phyloP scores from a whole-genome alignment of 306 rosid genomes.

The Dryas drummondii region DNA sequence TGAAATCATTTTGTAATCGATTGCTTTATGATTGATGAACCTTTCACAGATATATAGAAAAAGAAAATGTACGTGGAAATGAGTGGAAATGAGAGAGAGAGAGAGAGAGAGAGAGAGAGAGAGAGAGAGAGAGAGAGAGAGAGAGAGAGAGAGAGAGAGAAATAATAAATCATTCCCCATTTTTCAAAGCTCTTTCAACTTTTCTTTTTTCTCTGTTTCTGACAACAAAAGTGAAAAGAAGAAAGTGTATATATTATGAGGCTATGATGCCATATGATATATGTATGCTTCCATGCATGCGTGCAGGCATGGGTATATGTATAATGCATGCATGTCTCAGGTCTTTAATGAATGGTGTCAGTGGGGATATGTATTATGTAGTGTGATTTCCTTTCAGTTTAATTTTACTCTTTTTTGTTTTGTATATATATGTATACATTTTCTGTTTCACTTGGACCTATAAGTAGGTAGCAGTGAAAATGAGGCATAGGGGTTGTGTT shows the following conservation, averaged over 20 bases:
- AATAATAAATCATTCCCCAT: not conserved
- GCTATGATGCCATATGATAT: slow-evolving; percentile 47
- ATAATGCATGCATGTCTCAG: not conserved
- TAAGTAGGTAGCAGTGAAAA: slow-evolving; percentile 10
- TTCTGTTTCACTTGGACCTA: not conserved
- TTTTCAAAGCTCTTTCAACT: not conserved
- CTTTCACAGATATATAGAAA: slow-evolving; percentile 21
- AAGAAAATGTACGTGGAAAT: not conserved
- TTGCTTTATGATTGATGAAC: slow-evolving; percentile 85
- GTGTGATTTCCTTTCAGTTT: not conserved
- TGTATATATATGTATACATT: too few species aligned
- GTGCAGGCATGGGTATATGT: slow-evolving; percentile 32
- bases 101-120: not conserved
- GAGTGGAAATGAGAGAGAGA: slow-evolving; percentile 5
- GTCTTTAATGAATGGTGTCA: not conserved
- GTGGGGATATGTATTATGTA: not conserved
- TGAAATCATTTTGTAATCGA: slow-evolving; percentile 96
- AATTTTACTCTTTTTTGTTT: not conserved
- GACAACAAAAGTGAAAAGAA: slow-evolving; percentile 34
- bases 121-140: slow-evolving; percentile 12
- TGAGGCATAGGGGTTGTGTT: slow-evolving; percentile 25
- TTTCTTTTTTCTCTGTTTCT: slow-evolving; percentile 42
- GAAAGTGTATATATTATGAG: slow-evolving; percentile 31
- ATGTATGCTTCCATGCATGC: not conserved
- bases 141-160: not conserved